phyloP scores from a whole-genome alignment of 2,329 filamentous ascomycete genomes.

The Samsoniella hepiali region DNA sequence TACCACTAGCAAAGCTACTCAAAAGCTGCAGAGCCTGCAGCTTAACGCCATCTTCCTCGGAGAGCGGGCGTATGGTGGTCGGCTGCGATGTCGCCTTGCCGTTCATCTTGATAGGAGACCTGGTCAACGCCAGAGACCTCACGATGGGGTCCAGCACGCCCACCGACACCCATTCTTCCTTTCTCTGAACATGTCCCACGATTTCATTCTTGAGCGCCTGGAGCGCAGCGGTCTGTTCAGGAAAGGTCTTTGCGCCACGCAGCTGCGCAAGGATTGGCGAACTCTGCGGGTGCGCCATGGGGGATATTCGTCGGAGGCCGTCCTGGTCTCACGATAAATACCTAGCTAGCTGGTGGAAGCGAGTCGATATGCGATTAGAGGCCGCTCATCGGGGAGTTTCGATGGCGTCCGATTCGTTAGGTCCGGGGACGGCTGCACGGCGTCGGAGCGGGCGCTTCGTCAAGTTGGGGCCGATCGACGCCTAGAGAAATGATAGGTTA shows the following conservation, averaged over 20 bases:
- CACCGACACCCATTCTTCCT: constrained; percentile 70
- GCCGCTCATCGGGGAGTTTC: neutral
- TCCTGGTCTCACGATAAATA: neutral
- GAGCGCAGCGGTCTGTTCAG: constrained; percentile 59
- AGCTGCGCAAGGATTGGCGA: constrained; percentile 57
- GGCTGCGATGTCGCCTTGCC: constrained; percentile 38
- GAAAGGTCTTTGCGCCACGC: constrained; percentile 47
- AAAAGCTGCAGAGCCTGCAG: constrained; percentile 83
- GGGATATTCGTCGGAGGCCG: neutral
- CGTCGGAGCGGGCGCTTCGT: neutral
- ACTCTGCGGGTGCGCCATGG: constrained; percentile 53
- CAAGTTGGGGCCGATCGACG: neutral
- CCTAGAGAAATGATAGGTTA: neutral
- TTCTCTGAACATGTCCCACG: constrained; percentile 82
- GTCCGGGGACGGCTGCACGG: neutral
- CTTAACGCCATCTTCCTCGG: constrained; percentile 63
- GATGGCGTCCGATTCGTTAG: constrained; percentile 3
- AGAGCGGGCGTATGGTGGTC: constrained; percentile 39
- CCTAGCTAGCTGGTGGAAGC: neutral
- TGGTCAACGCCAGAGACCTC: constrained; percentile 41
- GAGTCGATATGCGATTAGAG: neutral
- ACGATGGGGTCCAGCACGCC: constrained; percentile 64
- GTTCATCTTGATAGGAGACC: constrained; percentile 33
- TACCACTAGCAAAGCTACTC: constrained; percentile 81
- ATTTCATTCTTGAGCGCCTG: constrained; percentile 82